phyloP scores from a whole-genome alignment of 352 stramenopile species.

The Phytophthora ohioensis region DNA sequence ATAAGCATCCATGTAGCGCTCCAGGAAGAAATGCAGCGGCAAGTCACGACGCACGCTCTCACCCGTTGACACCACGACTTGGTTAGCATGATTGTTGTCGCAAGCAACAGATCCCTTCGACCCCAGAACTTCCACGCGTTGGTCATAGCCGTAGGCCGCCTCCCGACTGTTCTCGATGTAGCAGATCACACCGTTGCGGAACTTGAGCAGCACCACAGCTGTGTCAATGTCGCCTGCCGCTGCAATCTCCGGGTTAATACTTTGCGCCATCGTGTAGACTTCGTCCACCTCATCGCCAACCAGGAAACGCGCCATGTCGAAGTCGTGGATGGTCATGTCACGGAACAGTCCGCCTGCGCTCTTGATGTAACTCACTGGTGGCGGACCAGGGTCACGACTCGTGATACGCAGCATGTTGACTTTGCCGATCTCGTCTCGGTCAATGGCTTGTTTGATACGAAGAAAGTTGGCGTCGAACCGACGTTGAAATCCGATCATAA shows the following conservation, averaged over 20 bases:
- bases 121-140: conserved; percentile 94
- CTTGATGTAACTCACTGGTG: conserved; percentile 61
- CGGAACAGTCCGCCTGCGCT: conserved; percentile 92
- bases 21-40: conserved; percentile 96
- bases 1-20: conserved; percentile 93
- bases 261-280: conserved; percentile 74
- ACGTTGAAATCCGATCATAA: conserved; percentile 96
- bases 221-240: conserved; percentile 92
- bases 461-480: conserved; percentile 96
- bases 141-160: conserved; percentile 95
- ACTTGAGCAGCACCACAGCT: conserved; percentile 92
- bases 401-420: conserved; percentile 88
- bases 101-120: conserved; percentile 91
- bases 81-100: conserved; percentile 95
- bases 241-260: conserved; percentile 61
- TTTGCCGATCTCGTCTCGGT: conserved; percentile 89
- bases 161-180: conserved; percentile 96
- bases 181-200: conserved; percentile 89
- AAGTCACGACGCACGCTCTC: conserved; percentile 77
- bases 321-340: conserved; percentile 97
- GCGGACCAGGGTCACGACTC: conserved; percentile 60
- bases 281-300: conserved; percentile 83
- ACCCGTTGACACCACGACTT: conserved; percentile 66
- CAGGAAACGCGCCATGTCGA: conserved; percentile 95
- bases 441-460: conserved; percentile 86